Evolutionary conservation across 345 rosid species (phyloP), one percentile per base, ranked within the genome.

Genomic region (Pistacia atlantica): DNA sequence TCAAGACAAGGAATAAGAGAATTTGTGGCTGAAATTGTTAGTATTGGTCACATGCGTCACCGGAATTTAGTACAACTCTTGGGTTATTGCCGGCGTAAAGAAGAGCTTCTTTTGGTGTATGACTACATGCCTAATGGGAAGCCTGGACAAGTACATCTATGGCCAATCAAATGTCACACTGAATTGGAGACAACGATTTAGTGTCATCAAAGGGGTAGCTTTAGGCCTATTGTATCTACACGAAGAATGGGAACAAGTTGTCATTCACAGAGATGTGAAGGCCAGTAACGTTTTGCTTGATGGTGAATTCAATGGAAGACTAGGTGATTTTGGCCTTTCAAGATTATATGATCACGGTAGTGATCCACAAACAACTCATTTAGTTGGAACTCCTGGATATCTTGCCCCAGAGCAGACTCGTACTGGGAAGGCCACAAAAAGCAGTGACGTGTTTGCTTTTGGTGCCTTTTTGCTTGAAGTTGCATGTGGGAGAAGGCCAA

Each of bases 291-390:
- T 91, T n/a, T 28, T 91, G 57, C 63, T 91, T 45, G 95, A 91
- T 46, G 87, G 76, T 11, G 90, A 91, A 11, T 70, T 85, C 16
- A 87, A 86, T 0, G 92, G 87, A 18, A 83, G 89, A 16, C 63
- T 91, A 4, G 91, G 93, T 0, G 95, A 91, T 78, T 91, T 91
- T 52, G 93, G 95, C 11, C 86, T 91, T 12, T 90, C 93, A 7
- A 85, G 87, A 73, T 82, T 88, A 38, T 85, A 88, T 72, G 89
- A 88, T 68, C 95, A 89, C 7, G 91, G 90, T 2, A 76, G 77
- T 1, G 89, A 85, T 79, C 91, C 92, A 10, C 89, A 79, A 73
- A 89, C 93, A 0, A 91, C 95, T 11, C 87, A 71, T 8, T 68
- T 89, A 0, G 91, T 80, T 1, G 91, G 95, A 0, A 91, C 93